Percentiles rank a stretch among this genome's conserved stretches.
These are phyloP conservation scores for Emergomyces orientalis DNA, from an alignment of 2,329 filamentous ascomycete genomes.

Conservation along the genomic window DNA sequence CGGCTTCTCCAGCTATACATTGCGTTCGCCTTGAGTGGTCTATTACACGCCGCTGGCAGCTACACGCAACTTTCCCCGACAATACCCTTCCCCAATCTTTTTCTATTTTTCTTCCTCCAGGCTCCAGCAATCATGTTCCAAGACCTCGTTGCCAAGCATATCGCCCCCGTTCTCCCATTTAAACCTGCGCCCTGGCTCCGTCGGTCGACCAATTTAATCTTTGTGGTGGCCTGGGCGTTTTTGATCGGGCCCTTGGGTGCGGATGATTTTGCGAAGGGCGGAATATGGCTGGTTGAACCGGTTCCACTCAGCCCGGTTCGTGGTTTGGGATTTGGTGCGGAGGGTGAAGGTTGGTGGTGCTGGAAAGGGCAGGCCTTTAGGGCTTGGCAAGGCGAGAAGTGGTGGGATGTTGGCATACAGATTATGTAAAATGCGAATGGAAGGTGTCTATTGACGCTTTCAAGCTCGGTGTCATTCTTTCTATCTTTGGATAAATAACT, in stretches of 20 bases:
- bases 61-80: conserved; percentile 56
- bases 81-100: conserved; percentile 43
- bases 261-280: conserved; percentile 65
- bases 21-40: conserved; percentile 29
- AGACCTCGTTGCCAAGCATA: conserved; percentile 28
- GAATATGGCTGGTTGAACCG: conserved; percentile 73
- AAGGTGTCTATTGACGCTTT: neutral
- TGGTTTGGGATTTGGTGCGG: conserved; percentile 52
- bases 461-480: neutral
- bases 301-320: conserved; percentile 66
- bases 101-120: conserved; percentile 65
- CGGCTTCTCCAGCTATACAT: conserved; percentile 21
- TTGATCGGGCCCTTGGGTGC: conserved; percentile 56
- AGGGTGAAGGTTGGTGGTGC: conserved; percentile 60
- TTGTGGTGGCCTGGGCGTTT: conserved; percentile 58
- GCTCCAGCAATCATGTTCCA: conserved; percentile 58
- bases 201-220: conserved; percentile 51
- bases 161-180: conserved; percentile 29
- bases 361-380: conserved; percentile 50
- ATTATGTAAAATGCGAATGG: conserved; percentile 19
- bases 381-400: conserved; percentile 53
- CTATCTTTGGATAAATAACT: neutral
- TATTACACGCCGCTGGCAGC: conserved; percentile 62
- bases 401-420: conserved; percentile 51
- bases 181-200: conserved; percentile 40